phyloP scores from a whole-genome alignment of 2,329 filamentous ascomycete species.

The Magnaporthales sp. region DNA sequence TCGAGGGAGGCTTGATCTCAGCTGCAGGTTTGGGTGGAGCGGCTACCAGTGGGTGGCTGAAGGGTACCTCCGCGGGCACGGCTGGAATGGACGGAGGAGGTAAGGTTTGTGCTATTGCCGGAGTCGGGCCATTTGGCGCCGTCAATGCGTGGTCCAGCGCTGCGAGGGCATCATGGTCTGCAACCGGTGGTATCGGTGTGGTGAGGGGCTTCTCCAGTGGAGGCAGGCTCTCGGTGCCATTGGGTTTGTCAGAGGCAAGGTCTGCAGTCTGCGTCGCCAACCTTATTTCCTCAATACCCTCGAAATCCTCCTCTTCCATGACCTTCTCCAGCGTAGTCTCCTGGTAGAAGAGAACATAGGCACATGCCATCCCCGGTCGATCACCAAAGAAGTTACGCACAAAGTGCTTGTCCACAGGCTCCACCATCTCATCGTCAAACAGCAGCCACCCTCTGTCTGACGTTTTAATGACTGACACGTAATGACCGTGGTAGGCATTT shows the following conservation, averaged over 20 bases:
- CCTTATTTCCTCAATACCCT: constrained; percentile 57
- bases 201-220: constrained; percentile 42
- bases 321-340: constrained; percentile 68
- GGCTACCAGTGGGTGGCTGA: constrained; percentile 18
- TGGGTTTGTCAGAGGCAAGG: constrained; percentile 39
- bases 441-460: constrained; percentile 91
- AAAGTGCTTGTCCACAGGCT: constrained; percentile 93
- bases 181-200: constrained; percentile 34
- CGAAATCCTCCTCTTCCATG: constrained; percentile 72
- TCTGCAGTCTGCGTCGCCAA: constrained; percentile 48
- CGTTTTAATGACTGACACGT: constrained; percentile 96
- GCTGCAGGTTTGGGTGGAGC: constrained; percentile 19
- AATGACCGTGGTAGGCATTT: constrained; percentile 95
- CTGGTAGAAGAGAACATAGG: constrained; percentile 96
- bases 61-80: constrained; percentile 19
- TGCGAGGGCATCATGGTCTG: constrained; percentile 43
- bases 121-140: constrained; percentile 34
- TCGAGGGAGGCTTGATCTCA: constrained; percentile 24
- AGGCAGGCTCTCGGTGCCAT: constrained; percentile 25
- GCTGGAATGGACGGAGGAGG: constrained; percentile 10
- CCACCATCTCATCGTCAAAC: constrained; percentile 97
- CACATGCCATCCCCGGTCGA: constrained; percentile 80
- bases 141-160: constrained; percentile 60
- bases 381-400: constrained; percentile 97
- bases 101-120: constrained; percentile 11